Conservation (phyloP, 768 basidiomycete species). For the Panus rudis region DNA sequence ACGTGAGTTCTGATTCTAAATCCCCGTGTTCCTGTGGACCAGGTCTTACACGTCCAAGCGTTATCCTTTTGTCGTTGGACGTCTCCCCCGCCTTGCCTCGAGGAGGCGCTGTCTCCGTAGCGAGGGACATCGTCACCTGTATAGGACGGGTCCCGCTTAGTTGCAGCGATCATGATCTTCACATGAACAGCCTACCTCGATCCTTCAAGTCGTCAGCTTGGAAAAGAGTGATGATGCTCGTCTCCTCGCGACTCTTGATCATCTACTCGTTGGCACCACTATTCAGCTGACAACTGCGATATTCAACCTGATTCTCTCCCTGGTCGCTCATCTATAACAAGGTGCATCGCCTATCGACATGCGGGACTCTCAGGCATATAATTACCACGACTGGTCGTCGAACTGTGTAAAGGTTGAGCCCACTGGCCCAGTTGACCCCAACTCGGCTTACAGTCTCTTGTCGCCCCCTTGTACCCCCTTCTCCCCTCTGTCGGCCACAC, state of each 20-base stretch:
- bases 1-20: too few relatives aligned
- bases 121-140: not conserved
- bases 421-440: constrained; percentile 5
- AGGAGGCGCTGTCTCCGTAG: constrained; percentile 1
- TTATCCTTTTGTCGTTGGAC: too few relatives aligned
- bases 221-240: constrained; percentile 21
- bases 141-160: constrained; percentile 20
- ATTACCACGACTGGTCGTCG: constrained; percentile 6
- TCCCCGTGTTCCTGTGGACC: too few relatives aligned
- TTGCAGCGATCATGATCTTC: constrained; percentile 15
- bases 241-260: constrained; percentile 31
- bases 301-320: too few relatives aligned
- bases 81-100: too few relatives aligned
- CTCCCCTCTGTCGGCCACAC: constrained; percentile 7
- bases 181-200: constrained; percentile 20
- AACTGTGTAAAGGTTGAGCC: constrained; percentile 13
- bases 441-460: constrained; percentile 10
- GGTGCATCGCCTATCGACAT: constrained; percentile 21
- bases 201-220: constrained; percentile 13
- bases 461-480: constrained; percentile 8
- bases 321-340: too few relatives aligned
- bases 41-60: too few relatives aligned
- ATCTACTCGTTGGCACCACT: constrained; percentile 18
- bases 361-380: constrained; percentile 6
- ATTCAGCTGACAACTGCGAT: too few relatives aligned